A percentile compares a stretch with the other conserved stretches of the same genome.
phyloP scores from a whole-genome alignment of 1,139 yeast genomes.

The Chernovozyma aurita region DNA sequence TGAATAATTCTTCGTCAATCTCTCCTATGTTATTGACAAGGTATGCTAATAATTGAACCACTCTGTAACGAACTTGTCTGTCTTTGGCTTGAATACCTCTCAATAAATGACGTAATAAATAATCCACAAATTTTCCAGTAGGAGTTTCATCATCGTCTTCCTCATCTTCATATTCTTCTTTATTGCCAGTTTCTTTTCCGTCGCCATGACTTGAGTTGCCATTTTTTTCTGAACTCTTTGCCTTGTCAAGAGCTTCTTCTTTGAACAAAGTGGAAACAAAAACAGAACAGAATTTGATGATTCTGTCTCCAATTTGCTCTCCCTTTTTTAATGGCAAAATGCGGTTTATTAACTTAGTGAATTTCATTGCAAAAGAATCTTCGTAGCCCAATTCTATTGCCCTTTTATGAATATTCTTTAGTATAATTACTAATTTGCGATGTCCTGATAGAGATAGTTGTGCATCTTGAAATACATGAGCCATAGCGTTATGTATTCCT shows the following conservation, averaged over 20 bases:
- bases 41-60: slow-evolving; percentile 72
- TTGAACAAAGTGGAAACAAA: slow-evolving; percentile 52
- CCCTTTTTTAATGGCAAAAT: slow-evolving; percentile 66
- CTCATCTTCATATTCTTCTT: slow-evolving; percentile 19
- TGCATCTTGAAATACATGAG: slow-evolving; percentile 76
- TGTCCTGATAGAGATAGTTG: slow-evolving; percentile 74
- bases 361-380: slow-evolving; percentile 55
- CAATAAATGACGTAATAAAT: slow-evolving; percentile 59
- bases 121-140: slow-evolving; percentile 52
- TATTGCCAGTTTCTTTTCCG: neutral
- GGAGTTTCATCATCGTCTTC: slow-evolving; percentile 31
- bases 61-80: slow-evolving; percentile 73
- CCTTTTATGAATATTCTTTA: slow-evolving; percentile 55
- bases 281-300: slow-evolving; percentile 67
- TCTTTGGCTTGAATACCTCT: slow-evolving; percentile 77
- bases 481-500: slow-evolving; percentile 42
- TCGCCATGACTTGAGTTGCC: neutral
- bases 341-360: slow-evolving; percentile 59
- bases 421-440: slow-evolving; percentile 61
- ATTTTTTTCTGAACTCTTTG: slow-evolving; percentile 15
- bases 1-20: slow-evolving; percentile 69
- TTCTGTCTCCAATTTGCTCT: slow-evolving; percentile 71
- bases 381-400: slow-evolving; percentile 50
- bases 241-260: slow-evolving; percentile 24
- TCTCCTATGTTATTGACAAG: slow-evolving; percentile 72